Base-by-base conservation (phyloP, 176 grass and related monocot genomes). In the Hsuehochloa calcarea region DNA sequence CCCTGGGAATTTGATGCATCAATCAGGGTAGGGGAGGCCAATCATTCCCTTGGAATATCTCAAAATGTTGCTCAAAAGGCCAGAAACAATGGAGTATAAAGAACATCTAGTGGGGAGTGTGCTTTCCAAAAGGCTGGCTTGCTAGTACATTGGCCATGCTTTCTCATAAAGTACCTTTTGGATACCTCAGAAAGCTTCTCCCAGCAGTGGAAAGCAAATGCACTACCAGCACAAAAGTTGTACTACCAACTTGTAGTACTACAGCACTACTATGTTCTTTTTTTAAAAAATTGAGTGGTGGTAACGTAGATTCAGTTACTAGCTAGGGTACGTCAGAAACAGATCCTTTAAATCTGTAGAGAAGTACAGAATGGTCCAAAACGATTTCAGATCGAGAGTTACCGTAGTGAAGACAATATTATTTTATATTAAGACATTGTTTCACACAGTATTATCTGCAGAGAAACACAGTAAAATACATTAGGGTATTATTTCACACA, bases 51-150 rank as follows among this genome's bases (percentile, higher is more conserved):
- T 31, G 80, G 80, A 78, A 83, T 83, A 51, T 35, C 40, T 61
- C 20, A 25, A 73, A 78, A 31, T 64, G 44, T 83, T 41, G 41
- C 54, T 65, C 65, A 70, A 71, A 83, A 88, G 73, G 52, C 51
- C 62, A 70, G 39, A 37, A 27, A 74, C 55, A 84, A 65, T 88
- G 65, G 72, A 72, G 55, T 20, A 55, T 34, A 47, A 83, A 20
- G 37, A 60, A 41, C 49, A 41, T 51, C 45, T 61, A 84, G 74
- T 79, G 55, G 64, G 10, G 17, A 63, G 23, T 45, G 65, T 84
- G 80, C 80, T 84, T 79, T 89, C 66, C 62, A 41, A 89, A 85
- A 81, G 69, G 63, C 43, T 85, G 75, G 77, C 70, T 59, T 68
- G 82, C 75, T 75, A 56, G 8, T 41, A 70, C 64, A 34, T 15